phyloP scores from a whole-genome alignment of 1,284 basidiomycete species.

The Marasmius sp. region DNA sequence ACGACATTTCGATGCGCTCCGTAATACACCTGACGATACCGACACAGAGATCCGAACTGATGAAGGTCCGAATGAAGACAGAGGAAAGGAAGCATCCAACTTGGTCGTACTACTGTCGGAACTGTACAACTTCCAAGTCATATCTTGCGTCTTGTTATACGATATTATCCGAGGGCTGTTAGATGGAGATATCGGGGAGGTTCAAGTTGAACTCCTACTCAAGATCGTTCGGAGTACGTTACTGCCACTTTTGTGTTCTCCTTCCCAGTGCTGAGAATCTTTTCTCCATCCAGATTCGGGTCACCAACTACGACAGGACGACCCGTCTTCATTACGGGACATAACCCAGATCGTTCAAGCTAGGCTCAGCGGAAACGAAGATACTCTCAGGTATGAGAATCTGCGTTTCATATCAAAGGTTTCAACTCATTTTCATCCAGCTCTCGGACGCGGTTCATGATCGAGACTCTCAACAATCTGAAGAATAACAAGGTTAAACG shows the following conservation, averaged over 20 bases:
- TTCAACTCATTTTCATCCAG: slow-evolving; percentile 36
- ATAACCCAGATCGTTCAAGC: slow-evolving; percentile 83
- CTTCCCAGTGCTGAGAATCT: not conserved
- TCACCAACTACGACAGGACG: slow-evolving; percentile 84
- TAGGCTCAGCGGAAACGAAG: slow-evolving; percentile 60
- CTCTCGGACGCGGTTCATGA: slow-evolving; percentile 88
- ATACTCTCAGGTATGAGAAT: slow-evolving; percentile 56
- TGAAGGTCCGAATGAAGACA: slow-evolving; percentile 20
- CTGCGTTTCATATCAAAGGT: not conserved
- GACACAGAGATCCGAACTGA: slow-evolving; percentile 13
- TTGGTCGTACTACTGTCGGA: slow-evolving; percentile 87
- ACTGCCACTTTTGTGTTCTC: not conserved
- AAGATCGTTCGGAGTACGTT: slow-evolving; percentile 82
- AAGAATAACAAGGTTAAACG: slow-evolving; percentile 89
- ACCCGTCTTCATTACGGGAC: slow-evolving; percentile 81
- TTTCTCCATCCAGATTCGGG: slow-evolving; percentile 65
- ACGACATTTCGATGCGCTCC: slow-evolving; percentile 42
- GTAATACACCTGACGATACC: slow-evolving; percentile 15
- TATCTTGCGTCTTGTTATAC: slow-evolving; percentile 87
- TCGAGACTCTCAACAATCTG: slow-evolving; percentile 86
- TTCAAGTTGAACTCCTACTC: slow-evolving; percentile 84
- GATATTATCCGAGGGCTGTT: slow-evolving; percentile 87
- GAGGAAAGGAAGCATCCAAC: slow-evolving; percentile 88
- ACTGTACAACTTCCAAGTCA: slow-evolving; percentile 93
- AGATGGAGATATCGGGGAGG: slow-evolving; percentile 65